These are phyloP conservation scores for Jaltomata sinuosa DNA, from an alignment of 257 asterid genomes.

Conservation along the genomic window DNA sequence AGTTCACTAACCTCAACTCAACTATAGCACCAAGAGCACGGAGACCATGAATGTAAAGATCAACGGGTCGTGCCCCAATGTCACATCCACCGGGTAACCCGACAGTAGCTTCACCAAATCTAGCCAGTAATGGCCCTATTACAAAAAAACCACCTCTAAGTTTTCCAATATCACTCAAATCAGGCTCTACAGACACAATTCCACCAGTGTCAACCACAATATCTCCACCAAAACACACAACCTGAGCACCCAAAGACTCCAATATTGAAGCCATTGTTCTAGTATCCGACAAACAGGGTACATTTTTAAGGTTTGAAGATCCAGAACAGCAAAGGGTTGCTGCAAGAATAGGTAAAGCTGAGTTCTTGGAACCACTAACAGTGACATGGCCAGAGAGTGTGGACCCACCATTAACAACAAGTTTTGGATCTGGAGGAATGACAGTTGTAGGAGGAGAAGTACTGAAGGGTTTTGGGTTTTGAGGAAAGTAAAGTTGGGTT, in stretches of 20 bases:
- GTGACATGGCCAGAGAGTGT: conserved; percentile 30
- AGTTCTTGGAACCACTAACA: conserved; percentile 37
- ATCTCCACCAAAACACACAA: conserved; percentile 1
- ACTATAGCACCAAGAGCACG: conserved; percentile 34
- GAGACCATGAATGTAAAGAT: conserved; percentile 24
- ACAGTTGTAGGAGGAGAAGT: neutral
- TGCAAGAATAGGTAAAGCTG: conserved; percentile 30
- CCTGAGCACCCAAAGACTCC: conserved; percentile 26
- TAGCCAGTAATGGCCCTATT: conserved; percentile 28
- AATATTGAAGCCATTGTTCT: conserved; percentile 24
- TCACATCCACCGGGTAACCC: conserved; percentile 35
- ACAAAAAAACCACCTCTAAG: conserved; percentile 35
- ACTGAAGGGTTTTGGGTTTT: neutral
- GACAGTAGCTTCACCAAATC: conserved; percentile 32
- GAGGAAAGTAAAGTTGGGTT: neutral
- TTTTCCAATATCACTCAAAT: neutral
- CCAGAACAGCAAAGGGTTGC: conserved; percentile 31
- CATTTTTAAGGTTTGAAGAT: conserved; percentile 18
- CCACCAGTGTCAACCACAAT: conserved; percentile 13
- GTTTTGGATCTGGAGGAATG: conserved; percentile 2
- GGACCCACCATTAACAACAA: conserved; percentile 21
- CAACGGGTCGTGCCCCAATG: conserved; percentile 38
- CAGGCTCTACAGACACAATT: conserved; percentile 22
- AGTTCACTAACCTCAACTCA: conserved; percentile 22
- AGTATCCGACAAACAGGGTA: conserved; percentile 22